Evolutionary conservation across 768 basidiomycete species (phyloP).

Genomic region (Amanita inopinata): DNA sequence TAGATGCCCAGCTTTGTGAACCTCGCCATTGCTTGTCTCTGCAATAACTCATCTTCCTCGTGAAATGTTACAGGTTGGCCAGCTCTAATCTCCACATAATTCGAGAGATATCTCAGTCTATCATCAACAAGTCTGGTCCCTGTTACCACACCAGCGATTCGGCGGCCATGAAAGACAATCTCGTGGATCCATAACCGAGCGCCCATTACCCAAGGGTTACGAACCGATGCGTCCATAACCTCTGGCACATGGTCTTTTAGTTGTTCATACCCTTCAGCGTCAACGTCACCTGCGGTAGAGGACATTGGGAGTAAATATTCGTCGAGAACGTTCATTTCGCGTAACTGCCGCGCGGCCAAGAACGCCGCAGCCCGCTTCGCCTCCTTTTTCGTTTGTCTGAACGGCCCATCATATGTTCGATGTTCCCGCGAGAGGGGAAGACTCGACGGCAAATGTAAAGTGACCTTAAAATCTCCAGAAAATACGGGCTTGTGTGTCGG

Average conservation of each 20-base stretch:
- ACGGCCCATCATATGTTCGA: constrained; percentile 50
- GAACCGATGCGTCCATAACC: constrained; percentile 50
- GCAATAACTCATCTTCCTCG: constrained; percentile 34
- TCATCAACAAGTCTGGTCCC: constrained; percentile 45
- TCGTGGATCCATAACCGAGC: constrained; percentile 54
- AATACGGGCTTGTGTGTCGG: constrained; percentile 50
- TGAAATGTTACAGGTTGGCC: constrained; percentile 30
- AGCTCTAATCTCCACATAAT: constrained; percentile 24
- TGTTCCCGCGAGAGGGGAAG: constrained; percentile 49
- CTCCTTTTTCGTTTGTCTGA: constrained; percentile 59
- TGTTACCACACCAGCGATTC: constrained; percentile 55
- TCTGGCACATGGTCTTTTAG: constrained; percentile 37
- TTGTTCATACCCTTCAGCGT: constrained; percentile 38
- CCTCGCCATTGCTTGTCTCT: constrained; percentile 46
- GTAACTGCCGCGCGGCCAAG: constrained; percentile 60
- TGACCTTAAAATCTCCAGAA: constrained; percentile 45
- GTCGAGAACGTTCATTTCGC: constrained; percentile 68
- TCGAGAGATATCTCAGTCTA: constrained; percentile 27
- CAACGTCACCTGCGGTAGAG: constrained; percentile 31
- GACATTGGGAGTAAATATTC: constrained; percentile 70
- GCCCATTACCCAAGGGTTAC: constrained; percentile 58
- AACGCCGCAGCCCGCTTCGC: constrained; percentile 81
- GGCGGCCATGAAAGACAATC: constrained; percentile 38
- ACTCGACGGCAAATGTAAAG: constrained; percentile 56
- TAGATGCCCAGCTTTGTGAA: constrained; percentile 56